Evolutionary conservation across 139 green algal genomes (phyloP), one percentile per base, ranked within the genome.

Genomic region (Volvox reticuliferus): DNA sequence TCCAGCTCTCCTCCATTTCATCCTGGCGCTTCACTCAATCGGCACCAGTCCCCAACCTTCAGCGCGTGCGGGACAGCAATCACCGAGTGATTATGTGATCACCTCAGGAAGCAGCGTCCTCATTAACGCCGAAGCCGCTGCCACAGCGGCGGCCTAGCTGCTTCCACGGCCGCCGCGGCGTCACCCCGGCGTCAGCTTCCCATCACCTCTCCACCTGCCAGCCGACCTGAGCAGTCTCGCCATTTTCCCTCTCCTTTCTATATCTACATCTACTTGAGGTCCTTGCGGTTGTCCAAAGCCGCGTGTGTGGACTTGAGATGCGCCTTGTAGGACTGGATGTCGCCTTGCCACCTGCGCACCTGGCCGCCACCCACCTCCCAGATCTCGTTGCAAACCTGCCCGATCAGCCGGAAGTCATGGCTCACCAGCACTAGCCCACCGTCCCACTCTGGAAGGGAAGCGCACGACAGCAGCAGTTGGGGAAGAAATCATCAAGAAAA

Each of bases 361-460:
- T 73, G 93, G 17, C 95, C 93, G 86, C 97, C 90, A 35, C 95
- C 94, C 71, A 99, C 98, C 86, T 98, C 95, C 98, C 98, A 99
- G 87, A 99, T 99, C 93, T 99, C 97, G 50, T 98, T 97, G 76
- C 95, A 96, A n/a, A 98, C 96, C 92, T 97, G 95, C 16, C 35
- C 92, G 88, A 99, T 99, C 24, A 99, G 94, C 5, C 97, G 91
- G 94, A 99, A 99, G 95, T 99, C 97, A 89, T 99, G 97, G 28
- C 87, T 96, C 36, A 99, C 97, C 36, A 99, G 94, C 82, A 99
- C 96, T 90, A 99, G 79, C 80, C 97, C 97, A 69, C 98, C 98
- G 90, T 99, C 96, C 95, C 96, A 99, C 75, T 96, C 94, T 97
- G 94, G 77, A 90, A 24, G 22, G 67, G 67, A 21, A 91, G 21